Evolutionary conservation across 2,329 filamentous ascomycete species (phyloP), one percentile per base, ranked within the genome.

Genomic region (Diaporthe australafricana): DNA sequence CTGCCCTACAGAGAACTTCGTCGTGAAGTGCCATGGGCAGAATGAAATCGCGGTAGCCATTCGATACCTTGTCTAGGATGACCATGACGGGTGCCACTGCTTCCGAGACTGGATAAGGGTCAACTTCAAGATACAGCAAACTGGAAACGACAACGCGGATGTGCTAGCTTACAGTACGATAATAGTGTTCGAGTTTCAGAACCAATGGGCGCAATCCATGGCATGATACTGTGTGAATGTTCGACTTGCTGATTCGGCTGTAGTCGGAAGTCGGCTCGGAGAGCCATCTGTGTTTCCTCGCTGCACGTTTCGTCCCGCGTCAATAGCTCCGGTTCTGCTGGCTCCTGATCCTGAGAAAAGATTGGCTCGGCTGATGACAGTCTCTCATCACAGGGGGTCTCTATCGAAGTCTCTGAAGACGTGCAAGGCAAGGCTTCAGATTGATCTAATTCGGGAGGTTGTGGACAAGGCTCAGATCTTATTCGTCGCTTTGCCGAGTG

Each of bases 81-180:
- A 63, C 60, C 60, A 63, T 63, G 42, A 63, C 60, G 3, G 60
- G 60, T 0, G 60, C 60, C 3, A 63, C 60, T 22, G 60, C 60
- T 22, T 63, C 42, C 8, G 60, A 63, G 45, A 63, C 60, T 63
- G 3, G 1, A 16, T 8, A 17, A 0, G 5, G 2, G 56, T 60
- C 22, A 60, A 16, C 7, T 8, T 3, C 2, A 22, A 22, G 5
- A 7, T 3, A 12, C 16, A 16, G 17, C 5, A 35, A 11, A 17
- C 17, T 35, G 1, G 3, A 1, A 4, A 17, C n/a, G n/a, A n/a
- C n/a, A n/a, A n/a, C n/a, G 3, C 1, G 5, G 25, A 1, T 1
- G 17, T 5, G 35, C 1, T 22, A 1, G n/a, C 42, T 20, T 20
- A 63, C 60, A 63, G 30, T 63, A 42, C 6, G 35, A 48, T 20